A percentile compares a stretch with the other conserved stretches of the same genome.
phyloP scores from a whole-genome alignment of 768 basidiomycete species.

The Boletus sp. region DNA sequence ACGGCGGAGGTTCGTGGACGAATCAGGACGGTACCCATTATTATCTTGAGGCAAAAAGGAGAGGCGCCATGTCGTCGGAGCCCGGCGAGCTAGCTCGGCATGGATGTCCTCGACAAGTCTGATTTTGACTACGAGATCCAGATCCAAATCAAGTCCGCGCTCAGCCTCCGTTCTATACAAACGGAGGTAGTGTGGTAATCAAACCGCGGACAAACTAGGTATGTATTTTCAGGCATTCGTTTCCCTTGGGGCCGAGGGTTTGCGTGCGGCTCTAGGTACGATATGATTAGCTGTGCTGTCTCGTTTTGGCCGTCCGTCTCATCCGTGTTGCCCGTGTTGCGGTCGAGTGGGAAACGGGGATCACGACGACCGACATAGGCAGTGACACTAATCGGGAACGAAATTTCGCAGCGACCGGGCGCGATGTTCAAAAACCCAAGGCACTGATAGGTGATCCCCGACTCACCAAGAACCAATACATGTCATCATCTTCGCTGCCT shows the following conservation, averaged over 20 bases:
- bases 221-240: neutral
- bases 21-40: slow-evolving; percentile 6
- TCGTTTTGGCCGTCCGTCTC: neutral
- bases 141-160: slow-evolving; percentile 8
- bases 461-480: slow-evolving; percentile 3
- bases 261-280: slow-evolving; percentile 5
- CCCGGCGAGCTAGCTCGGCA: slow-evolving; percentile 2
- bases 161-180: slow-evolving; percentile 9
- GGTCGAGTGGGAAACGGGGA: slow-evolving; percentile 8
- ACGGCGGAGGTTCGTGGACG: slow-evolving; percentile 15
- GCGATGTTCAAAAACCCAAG: neutral
- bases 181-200: slow-evolving; percentile 26
- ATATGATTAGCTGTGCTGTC: slow-evolving; percentile 11
- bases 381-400: neutral
- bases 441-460: neutral
- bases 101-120: slow-evolving; percentile 18
- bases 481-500: neutral
- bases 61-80: slow-evolving; percentile 3
- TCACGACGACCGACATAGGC: neutral
- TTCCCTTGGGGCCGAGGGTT: slow-evolving; percentile 30
- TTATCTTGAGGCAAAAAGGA: slow-evolving; percentile 1
- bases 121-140: slow-evolving; percentile 23
- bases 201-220: slow-evolving; percentile 14
- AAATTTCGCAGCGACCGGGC: neutral
- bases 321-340: neutral